These are phyloP conservation scores for Antitrichia curtipendula DNA, from an alignment of 225 moss, liverwort and hornwort species.

Conservation along the genomic window DNA sequence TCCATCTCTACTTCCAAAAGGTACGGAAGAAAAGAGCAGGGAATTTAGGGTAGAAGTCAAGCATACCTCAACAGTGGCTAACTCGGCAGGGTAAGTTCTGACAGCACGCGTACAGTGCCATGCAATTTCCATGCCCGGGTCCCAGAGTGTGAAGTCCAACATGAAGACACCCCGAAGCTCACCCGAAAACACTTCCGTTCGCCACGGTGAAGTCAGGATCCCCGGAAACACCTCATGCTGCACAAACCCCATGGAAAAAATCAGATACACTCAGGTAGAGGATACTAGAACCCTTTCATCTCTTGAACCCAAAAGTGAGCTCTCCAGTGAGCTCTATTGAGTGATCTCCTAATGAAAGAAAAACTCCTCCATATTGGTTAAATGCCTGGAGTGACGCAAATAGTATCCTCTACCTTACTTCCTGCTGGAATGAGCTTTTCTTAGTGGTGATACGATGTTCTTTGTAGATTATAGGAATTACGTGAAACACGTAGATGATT, in stretches of 20 bases:
- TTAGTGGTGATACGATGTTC: neutral
- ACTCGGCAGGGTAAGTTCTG: slow-evolving; percentile 46
- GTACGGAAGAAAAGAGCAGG: neutral
- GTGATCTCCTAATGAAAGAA: neutral
- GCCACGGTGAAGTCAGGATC: slow-evolving; percentile 70
- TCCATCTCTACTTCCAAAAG: neutral
- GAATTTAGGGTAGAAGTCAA: no score
- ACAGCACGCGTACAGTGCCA: slow-evolving; percentile 72
- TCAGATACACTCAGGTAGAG: neutral
- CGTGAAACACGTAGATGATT: neutral
- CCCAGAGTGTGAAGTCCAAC: slow-evolving; percentile 85
- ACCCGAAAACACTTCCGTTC: slow-evolving; percentile 82
- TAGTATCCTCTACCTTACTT: neutral
- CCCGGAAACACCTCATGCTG: slow-evolving; percentile 75
- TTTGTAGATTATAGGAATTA: neutral
- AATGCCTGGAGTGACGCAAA: neutral
- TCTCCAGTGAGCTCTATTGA: neutral
- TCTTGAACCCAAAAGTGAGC: neutral
- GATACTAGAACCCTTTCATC: neutral
- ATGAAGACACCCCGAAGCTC: slow-evolving; percentile 66
- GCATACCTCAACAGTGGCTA: slow-evolving; percentile 77
- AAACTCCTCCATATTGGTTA: neutral
- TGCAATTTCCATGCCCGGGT: slow-evolving; percentile 72
- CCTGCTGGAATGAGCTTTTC: neutral
- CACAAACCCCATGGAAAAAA: neutral